Conservation (phyloP, 2,329 filamentous ascomycete species). For the Graphilbum fragrans region DNA sequence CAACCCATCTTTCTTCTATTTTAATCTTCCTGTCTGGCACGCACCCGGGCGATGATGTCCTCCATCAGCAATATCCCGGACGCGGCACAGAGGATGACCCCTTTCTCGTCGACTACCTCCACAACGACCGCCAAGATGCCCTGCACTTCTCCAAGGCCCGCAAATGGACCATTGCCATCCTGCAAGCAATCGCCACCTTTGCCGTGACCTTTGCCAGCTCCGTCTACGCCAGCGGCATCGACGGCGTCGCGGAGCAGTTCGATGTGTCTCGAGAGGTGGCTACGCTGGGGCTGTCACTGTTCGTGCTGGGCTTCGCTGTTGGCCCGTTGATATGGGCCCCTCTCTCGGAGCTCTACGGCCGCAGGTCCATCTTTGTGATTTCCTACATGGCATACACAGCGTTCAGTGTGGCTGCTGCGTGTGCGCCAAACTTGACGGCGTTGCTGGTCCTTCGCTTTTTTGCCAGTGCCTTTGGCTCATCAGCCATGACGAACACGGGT, state of each 20-base stretch:
- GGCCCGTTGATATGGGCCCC: slow-evolving; percentile 47
- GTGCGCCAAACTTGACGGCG: slow-evolving; percentile 33
- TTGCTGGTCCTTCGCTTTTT: slow-evolving; percentile 58
- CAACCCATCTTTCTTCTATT: too few relatives aligned
- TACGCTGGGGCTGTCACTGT: slow-evolving; percentile 32
- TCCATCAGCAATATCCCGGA: too few relatives aligned
- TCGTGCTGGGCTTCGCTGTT: slow-evolving; percentile 42
- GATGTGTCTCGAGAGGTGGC: neutral
- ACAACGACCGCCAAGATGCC: neutral
- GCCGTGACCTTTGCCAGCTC: slow-evolving; percentile 1
- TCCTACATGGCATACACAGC: slow-evolving; percentile 2
- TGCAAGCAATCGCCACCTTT: neutral
- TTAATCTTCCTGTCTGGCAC: too few relatives aligned
- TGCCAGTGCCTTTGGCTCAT: slow-evolving; percentile 47
- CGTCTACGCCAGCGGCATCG: neutral
- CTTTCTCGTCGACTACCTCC: neutral
- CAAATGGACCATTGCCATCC: neutral
- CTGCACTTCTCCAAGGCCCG: neutral
- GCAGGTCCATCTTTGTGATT: slow-evolving; percentile 2
- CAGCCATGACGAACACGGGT: slow-evolving; percentile 48
- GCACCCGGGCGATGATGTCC: too few relatives aligned
- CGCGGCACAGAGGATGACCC: slow-evolving; percentile 1
- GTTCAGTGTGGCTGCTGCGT: slow-evolving; percentile 3
- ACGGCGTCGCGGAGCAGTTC: neutral
- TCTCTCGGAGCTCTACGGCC: slow-evolving; percentile 7